phyloP scores from a whole-genome alignment of 2,329 filamentous ascomycete species.

The Diaporthe vaccinii region DNA sequence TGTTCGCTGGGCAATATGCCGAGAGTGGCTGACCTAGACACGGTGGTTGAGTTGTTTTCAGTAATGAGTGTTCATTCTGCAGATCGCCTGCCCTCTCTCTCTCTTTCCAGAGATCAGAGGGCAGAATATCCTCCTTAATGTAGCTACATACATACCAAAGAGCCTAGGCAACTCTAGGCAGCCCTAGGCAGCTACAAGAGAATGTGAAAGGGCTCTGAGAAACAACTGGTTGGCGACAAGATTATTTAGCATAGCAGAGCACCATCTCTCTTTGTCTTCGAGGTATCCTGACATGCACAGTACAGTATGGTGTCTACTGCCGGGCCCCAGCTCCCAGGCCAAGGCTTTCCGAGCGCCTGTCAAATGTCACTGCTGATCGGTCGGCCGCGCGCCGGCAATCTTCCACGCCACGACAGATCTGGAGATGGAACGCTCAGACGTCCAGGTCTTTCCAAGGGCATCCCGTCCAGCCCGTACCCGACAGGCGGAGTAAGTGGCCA shows the following conservation, averaged over 20 bases:
- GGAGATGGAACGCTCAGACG: conserved; percentile 25
- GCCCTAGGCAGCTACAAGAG: too few species aligned
- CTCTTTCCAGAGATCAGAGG: too few species aligned
- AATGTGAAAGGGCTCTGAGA: too few species aligned
- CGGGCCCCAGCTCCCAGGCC: conserved; percentile 7
- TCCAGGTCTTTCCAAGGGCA: conserved; percentile 1
- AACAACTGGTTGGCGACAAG: conserved; percentile 5
- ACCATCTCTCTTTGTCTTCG: not conserved
- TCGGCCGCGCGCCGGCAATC: conserved; percentile 27
- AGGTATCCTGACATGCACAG: not conserved
- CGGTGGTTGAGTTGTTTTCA: too few species aligned
- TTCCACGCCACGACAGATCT: conserved; percentile 24
- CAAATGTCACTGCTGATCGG: conserved; percentile 25
- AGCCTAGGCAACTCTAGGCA: too few species aligned
- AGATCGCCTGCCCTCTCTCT: too few species aligned
- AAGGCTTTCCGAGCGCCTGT: conserved; percentile 29
- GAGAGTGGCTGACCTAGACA: conserved; percentile 15
- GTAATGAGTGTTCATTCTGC: too few species aligned
- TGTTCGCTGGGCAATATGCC: conserved; percentile 22
- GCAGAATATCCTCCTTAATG: too few species aligned
- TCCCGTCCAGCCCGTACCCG: conserved; percentile 13
- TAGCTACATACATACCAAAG: too few species aligned
- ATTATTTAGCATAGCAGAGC: conserved; percentile 8
- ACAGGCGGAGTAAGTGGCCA: not conserved
- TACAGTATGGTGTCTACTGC: not conserved